Percentiles rank a stretch among this genome's conserved stretches.
Evolutionary conservation across 768 basidiomycete species (phyloP).

Genomic region (Lactifluus subvellereus): DNA sequence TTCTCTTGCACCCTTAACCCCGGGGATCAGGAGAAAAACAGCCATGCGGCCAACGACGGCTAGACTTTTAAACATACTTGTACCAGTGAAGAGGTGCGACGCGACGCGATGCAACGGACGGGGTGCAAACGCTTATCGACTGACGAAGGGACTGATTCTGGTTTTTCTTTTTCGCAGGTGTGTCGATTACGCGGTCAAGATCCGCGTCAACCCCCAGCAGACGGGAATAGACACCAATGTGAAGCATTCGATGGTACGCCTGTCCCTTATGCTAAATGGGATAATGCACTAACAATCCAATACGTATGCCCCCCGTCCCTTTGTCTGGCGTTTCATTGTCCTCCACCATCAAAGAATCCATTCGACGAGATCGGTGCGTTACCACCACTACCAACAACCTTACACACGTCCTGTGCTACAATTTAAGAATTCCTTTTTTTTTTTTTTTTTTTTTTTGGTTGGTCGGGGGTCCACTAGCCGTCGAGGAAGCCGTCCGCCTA

Average conservation of each 20-base stretch:
- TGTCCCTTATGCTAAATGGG: not conserved
- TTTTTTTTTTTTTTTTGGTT: not conserved
- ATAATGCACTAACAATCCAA: not conserved
- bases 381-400: not conserved
- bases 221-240: conserved; percentile 95
- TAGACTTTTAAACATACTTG: conserved; percentile 80
- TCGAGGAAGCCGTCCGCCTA: conserved; percentile 95
- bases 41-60: conserved; percentile 69
- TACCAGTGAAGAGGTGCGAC: conserved; percentile 83
- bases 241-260: conserved; percentile 94
- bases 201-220: conserved; percentile 91
- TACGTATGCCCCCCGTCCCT: not conserved
- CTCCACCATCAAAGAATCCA: conserved; percentile 61
- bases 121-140: too few relatives aligned
- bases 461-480: conserved; percentile 45
- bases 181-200: conserved; percentile 97
- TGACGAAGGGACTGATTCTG: too few relatives aligned
- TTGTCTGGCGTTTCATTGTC: not conserved
- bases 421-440: not conserved
- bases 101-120: not conserved
- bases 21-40: not conserved
- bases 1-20: not conserved
- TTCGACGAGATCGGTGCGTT: conserved; percentile 94
- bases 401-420: not conserved
- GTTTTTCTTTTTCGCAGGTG: conserved; percentile 45